Base-by-base conservation (phyloP, 78 protist genomes). In the Dictyostelium capitatum region DNA sequence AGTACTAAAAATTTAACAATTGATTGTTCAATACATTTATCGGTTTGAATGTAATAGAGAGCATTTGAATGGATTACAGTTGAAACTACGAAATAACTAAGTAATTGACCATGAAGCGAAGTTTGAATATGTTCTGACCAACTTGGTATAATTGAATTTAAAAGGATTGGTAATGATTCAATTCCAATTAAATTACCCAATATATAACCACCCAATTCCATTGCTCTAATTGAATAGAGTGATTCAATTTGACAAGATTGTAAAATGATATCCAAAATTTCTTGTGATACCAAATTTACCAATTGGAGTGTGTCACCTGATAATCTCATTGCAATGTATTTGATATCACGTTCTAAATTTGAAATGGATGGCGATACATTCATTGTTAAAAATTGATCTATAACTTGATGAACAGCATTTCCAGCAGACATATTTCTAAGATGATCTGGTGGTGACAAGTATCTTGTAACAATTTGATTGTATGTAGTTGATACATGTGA, bases 131-230 rank as follows among this genome's bases (percentile, higher is more conserved):
- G 78, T 37, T 87, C 82, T 15, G 80, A 87, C 53, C 57, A 65
- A 6, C 69, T 19, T 56, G 93, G 93, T 47, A 87, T 78, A 37
- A 87, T n/a, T 19, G 93, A 87, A 37, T 87, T 87, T 19, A 87
- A 64, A 17, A 87, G n/a, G 3, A 87, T 87, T 46, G 93, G 84
- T 30, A 87, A 28, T 8, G 84, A 74, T 54, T 87, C 93, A 48
- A 87, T 14, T 10, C 93, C 93, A 65, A 87, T 32, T n/a, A 74
- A 10, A n/a, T 20, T 46, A 17, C 93, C 93, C 28, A 87, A 53
- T 17, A 87, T 56, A 67, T 53, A 87, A 17, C 85, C 93, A 46
- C 93, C 93, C 23, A 87, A 78, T 57, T 87, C 93, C 57, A 87
- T 54, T 8, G 73, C 74, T 20, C 64, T 12, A 25, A 82, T 25